Conservation (phyloP, 495 filamentous ascomycete genomes). For the Penicillium dipodomyicola region DNA sequence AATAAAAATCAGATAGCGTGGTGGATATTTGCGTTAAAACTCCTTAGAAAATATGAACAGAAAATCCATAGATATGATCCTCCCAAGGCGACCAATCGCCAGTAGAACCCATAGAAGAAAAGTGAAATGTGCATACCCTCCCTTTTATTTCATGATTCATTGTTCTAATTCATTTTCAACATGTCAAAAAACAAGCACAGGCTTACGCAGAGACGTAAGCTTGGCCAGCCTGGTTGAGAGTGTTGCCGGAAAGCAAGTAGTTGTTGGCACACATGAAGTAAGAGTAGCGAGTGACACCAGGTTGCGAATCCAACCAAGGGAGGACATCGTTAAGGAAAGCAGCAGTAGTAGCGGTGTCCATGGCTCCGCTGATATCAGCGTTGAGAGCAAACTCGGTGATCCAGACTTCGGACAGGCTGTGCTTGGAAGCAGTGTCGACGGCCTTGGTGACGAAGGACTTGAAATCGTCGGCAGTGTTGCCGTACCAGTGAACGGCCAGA, state of each 20-base stretch:
- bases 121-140: not conserved
- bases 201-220: slow-evolving; percentile 18
- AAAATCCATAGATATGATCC: not conserved
- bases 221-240: slow-evolving; percentile 27
- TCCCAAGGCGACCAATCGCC: not conserved
- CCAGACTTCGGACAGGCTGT: slow-evolving; percentile 63
- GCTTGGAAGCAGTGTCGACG: slow-evolving; percentile 37
- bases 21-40: slow-evolving; percentile 6
- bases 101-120: not conserved
- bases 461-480: slow-evolving; percentile 50
- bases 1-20: not conserved
- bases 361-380: slow-evolving; percentile 41
- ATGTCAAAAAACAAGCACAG: not conserved
- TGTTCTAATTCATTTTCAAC: not conserved
- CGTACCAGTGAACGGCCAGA: slow-evolving; percentile 72
- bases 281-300: slow-evolving; percentile 67
- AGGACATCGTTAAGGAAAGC: slow-evolving; percentile 57
- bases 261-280: slow-evolving; percentile 68
- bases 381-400: slow-evolving; percentile 70
- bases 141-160: not conserved
- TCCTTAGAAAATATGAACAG: not conserved
- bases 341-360: slow-evolving; percentile 42
- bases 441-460: slow-evolving; percentile 56
- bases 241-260: slow-evolving; percentile 29
- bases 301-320: slow-evolving; percentile 64